Conservation (phyloP, 768 basidiomycete species). For the Suillus sp. region DNA sequence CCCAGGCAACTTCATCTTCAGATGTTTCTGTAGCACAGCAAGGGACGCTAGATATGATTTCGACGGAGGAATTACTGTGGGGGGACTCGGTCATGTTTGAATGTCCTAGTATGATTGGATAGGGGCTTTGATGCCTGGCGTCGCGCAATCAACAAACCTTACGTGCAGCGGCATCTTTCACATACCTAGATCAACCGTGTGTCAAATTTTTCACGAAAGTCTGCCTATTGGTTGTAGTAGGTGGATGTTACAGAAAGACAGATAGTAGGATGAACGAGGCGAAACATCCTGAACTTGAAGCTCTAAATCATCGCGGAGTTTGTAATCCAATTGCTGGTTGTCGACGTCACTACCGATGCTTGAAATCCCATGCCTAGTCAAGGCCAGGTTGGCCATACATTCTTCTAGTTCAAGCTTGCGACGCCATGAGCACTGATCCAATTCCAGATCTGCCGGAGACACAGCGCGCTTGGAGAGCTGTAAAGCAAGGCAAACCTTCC, state of each 20-base stretch:
- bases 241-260: background rate
- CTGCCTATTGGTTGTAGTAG: background rate
- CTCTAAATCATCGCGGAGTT: background rate
- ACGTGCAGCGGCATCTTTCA: background rate
- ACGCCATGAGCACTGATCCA: background rate
- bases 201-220: background rate
- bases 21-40: conserved; percentile 8
- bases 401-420: background rate
- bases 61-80: background rate
- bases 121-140: background rate
- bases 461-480: conserved; percentile 35
- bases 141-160: background rate
- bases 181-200: background rate
- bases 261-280: background rate
- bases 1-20: conserved; percentile 30
- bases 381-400: background rate
- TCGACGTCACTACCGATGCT: background rate
- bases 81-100: background rate
- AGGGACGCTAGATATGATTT: background rate
- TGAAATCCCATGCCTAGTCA: background rate
- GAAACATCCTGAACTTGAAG: background rate
- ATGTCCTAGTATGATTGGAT: background rate
- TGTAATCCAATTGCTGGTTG: background rate
- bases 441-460: conserved; percentile 18
- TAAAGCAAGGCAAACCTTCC: conserved; percentile 32